Evolutionary conservation across 306 rosid species (phyloP), one percentile per base, ranked within the genome.

Genomic region (Alnus glutinosa): DNA sequence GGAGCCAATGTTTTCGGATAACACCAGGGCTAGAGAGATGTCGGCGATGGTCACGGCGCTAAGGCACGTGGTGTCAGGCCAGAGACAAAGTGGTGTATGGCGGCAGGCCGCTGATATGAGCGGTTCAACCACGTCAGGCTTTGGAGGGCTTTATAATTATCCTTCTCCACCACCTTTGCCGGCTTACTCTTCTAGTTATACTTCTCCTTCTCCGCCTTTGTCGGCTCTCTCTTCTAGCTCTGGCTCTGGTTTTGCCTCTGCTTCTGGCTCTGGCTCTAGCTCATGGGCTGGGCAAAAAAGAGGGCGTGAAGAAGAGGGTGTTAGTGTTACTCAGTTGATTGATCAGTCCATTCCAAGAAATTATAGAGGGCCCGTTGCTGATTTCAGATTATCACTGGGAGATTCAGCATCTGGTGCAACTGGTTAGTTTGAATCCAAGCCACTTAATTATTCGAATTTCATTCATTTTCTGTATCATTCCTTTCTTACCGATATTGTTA

Each of bases 1-100:
- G 70, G 78, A 82, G 57, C 62, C 74, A 51, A 55, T 75, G 61
- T 72, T 80, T 68, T 58, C 88, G 23, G 84, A 86, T 72, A 49
- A 73, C 8, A 37, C 67, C 79, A 66, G 77, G 42, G 74, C 54
- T 5, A 74, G 88, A 58, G 98, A 95, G 84, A 80, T 79, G 77
- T 81, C 87, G 1, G 87, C 87, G 4, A 92, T 95, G 89, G 93
- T 91, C 66, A 84, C 99, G 1, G 95, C 90, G 23, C 82, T 91
- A 0, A 89, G 92, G 30, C 88, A 83, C 6, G 96, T 90, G 42
- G 89, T 82, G 13, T 91, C 97, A 0, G 95, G 93, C 0, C 85
- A 82, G 71, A 69, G 84, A 19, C 2, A 1, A 1, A 69, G 70
- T 18, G 44, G 63, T 14, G 81, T 75, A 73, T 79, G 86, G 87